Conservation (phyloP, 2,329 filamentous ascomycete genomes). For the Paraphoma chrysanthemicola region DNA sequence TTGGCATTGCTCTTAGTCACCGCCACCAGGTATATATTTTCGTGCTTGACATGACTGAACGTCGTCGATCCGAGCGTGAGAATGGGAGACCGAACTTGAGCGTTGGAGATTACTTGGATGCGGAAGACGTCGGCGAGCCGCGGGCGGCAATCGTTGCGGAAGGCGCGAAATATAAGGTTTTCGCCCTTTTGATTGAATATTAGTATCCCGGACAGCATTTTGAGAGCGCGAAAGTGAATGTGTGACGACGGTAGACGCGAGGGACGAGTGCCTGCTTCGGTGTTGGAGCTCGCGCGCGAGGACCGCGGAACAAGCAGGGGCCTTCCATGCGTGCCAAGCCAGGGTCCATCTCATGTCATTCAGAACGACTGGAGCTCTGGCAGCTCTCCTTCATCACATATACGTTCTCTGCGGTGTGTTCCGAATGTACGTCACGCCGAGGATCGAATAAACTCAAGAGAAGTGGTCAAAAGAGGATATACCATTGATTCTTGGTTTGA, state of each 20-base stretch:
- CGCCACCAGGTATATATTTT: constrained; percentile 97
- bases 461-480: too few species aligned
- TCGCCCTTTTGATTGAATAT: constrained; percentile 99
- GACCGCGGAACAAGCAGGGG: background rate
- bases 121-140: constrained; percentile 98
- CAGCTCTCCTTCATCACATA: background rate
- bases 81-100: constrained; percentile 96
- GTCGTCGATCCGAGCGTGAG: constrained; percentile 96
- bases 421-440: background rate
- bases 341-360: background rate
- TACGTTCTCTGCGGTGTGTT: too few species aligned
- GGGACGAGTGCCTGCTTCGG: background rate
- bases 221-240: constrained; percentile 9
- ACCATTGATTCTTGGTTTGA: too few species aligned
- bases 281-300: background rate
- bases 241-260: background rate
- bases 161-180: constrained; percentile 98
- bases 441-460: too few species aligned
- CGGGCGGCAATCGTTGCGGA: constrained; percentile 97
- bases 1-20: constrained; percentile 99
- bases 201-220: constrained; percentile 96
- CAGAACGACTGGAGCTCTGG: background rate
- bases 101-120: constrained; percentile 98
- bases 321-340: background rate
- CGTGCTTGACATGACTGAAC: constrained; percentile 99